These are phyloP conservation scores for Puccinia hordei DNA, from an alignment of 1,284 basidiomycete species.

Conservation along the genomic window DNA sequence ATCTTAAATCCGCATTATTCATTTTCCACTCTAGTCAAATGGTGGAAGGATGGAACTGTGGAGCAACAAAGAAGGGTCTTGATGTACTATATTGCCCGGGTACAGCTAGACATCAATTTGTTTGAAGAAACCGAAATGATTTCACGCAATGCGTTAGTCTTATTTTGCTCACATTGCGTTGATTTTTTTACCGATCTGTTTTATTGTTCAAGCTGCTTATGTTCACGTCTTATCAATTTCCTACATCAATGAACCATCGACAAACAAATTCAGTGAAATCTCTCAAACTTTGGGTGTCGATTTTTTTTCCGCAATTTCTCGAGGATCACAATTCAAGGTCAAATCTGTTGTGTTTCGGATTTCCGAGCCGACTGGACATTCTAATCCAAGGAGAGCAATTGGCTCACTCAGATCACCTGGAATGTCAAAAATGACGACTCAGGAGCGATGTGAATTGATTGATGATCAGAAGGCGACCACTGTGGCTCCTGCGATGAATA, in stretches of 20 bases:
- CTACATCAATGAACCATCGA: conserved; percentile 9
- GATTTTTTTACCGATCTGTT: neutral
- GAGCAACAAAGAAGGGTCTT: conserved; percentile 67
- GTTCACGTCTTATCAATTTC: neutral
- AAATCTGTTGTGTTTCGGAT: conserved; percentile 98
- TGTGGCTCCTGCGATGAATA: too few species aligned
- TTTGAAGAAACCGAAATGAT: conserved; percentile 77
- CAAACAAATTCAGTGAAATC: conserved; percentile 71
- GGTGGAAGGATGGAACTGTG: conserved; percentile 70
- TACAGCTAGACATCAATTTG: conserved; percentile 72
- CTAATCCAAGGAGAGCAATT: too few species aligned
- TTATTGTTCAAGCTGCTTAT: neutral
- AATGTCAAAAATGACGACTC: too few species aligned
- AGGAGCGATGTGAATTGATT: too few species aligned
- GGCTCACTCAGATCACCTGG: too few species aligned
- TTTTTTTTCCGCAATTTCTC: conserved; percentile 89
- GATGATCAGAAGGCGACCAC: too few species aligned
- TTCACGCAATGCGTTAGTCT: conserved; percentile 78
- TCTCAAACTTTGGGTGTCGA: conserved; percentile 95
- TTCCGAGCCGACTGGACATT: too few species aligned
- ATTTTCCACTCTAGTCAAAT: conserved; percentile 68
- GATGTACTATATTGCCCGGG: conserved; percentile 68
- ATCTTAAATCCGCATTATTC: conserved; percentile 69
- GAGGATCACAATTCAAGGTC: conserved; percentile 97
- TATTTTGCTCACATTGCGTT: neutral